These are phyloP conservation scores for Colletotrichum sojae DNA, from an alignment of 2,329 filamentous ascomycete species.

Conservation along the genomic window DNA sequence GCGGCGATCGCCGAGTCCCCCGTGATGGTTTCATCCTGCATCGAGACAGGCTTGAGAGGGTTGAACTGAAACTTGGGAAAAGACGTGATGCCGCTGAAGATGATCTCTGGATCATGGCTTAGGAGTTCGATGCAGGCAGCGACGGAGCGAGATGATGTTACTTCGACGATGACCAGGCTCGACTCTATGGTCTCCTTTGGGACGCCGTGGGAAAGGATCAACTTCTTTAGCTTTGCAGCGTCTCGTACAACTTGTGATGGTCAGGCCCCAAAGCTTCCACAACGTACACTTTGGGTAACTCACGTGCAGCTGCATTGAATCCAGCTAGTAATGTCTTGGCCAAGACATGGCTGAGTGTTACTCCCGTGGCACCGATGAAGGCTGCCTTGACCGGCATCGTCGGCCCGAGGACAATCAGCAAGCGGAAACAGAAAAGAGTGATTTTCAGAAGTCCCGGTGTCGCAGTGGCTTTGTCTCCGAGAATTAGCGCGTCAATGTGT, in stretches of 20 bases:
- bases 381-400: conserved; percentile 16
- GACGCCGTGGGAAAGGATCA: background rate
- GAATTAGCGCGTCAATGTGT: no score
- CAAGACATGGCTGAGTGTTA: conserved; percentile 13
- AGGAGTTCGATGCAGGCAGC: conserved; percentile 6
- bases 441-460: no score
- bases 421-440: no score
- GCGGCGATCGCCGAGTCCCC: conserved; percentile 11
- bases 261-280: background rate
- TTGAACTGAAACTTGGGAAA: conserved; percentile 18
- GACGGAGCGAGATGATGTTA: conserved; percentile 14
- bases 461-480: no score
- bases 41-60: conserved; percentile 24
- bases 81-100: conserved; percentile 24
- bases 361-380: conserved; percentile 9
- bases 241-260: conserved; percentile 19
- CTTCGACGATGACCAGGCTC: conserved; percentile 13
- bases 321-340: conserved; percentile 15
- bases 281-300: background rate
- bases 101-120: conserved; percentile 14
- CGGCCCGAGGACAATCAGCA: no score
- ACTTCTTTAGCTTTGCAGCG: conserved; percentile 3
- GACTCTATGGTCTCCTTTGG: background rate
- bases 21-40: conserved; percentile 23
- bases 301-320: conserved; percentile 9